phyloP scores from a whole-genome alignment of 495 filamentous ascomycete species.

The Trypethelium eluteriae region DNA sequence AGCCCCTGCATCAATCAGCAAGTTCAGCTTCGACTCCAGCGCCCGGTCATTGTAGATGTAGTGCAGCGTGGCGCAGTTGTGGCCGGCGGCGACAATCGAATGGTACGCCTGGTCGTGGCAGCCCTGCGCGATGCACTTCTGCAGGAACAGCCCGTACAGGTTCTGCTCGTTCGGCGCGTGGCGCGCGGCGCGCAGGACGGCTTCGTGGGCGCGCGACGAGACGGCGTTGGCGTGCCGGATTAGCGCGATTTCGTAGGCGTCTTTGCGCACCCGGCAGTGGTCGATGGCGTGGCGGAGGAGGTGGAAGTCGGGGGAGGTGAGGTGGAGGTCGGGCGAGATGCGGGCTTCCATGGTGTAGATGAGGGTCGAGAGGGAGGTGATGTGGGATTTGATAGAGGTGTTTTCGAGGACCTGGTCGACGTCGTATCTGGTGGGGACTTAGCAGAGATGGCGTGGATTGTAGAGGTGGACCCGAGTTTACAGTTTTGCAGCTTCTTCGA shows the following conservation, averaged over 20 bases:
- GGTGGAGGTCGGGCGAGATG: conserved; percentile 55
- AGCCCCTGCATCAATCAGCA: conserved; percentile 77
- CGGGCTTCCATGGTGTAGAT: conserved; percentile 67
- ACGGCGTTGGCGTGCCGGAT: conserved; percentile 76
- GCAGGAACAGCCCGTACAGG: conserved; percentile 69
- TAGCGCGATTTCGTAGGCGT: conserved; percentile 76
- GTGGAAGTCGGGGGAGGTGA: conserved; percentile 52
- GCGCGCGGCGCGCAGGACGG: conserved; percentile 58
- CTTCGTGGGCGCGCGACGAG: conserved; percentile 65
- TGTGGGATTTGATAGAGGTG: conserved; percentile 58
- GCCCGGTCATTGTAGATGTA: conserved; percentile 71
- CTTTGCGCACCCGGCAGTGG: conserved; percentile 68
- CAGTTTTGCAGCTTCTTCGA: conserved; percentile 60
- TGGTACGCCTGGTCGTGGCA: conserved; percentile 76
- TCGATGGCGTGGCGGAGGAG: conserved; percentile 70
- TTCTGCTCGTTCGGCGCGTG: conserved; percentile 69
- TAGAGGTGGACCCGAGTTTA: conserved; percentile 14
- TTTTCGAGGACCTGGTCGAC: conserved; percentile 68
- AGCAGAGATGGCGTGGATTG: background rate
- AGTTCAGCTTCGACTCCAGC: conserved; percentile 57
- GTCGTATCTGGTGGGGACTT: conserved; percentile 49
- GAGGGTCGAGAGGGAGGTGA: conserved; percentile 44
- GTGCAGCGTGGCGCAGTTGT: conserved; percentile 75
- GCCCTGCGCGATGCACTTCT: conserved; percentile 64
- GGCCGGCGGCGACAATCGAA: conserved; percentile 70